Conservation (phyloP, 78 protist genomes). For the Dictyostelium brefeldianum region DNA sequence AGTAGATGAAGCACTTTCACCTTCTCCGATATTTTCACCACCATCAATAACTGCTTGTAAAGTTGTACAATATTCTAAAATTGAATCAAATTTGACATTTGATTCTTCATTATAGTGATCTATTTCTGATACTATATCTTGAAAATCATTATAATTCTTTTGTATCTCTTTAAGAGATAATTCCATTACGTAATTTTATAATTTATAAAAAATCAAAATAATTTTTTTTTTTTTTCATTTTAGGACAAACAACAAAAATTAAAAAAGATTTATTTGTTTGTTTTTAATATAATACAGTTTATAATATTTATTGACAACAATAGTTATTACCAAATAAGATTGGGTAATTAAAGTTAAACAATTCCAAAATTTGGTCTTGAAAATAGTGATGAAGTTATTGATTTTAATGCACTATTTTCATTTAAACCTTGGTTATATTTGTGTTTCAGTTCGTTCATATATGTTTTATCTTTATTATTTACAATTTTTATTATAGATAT, state of each 20-base stretch:
- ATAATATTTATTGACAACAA: no score
- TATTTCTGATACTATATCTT: neutral
- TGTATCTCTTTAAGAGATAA: neutral
- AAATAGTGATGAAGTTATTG: neutral
- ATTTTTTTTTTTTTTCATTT: neutral
- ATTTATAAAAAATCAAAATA: neutral
- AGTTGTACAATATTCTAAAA: neutral
- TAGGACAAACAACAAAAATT: no score
- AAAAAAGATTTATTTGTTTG: no score
- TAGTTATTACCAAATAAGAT: no score
- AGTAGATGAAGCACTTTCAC: neutral
- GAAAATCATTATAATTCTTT: slow-evolving; percentile 26
- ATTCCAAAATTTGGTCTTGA: slow-evolving; percentile 3
- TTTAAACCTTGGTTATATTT: neutral
- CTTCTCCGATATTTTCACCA: neutral
- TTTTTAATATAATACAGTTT: no score
- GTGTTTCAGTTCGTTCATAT: neutral
- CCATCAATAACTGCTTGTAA: no score
- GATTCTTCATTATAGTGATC: neutral
- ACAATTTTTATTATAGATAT: neutral
- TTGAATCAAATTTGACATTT: neutral
- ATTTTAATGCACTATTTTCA: neutral
- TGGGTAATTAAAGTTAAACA: neutral
- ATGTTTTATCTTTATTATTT: neutral
- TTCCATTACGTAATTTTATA: neutral